Percentiles rank a stretch among this genome's conserved stretches.
phyloP scores from a whole-genome alignment of 768 basidiomycete genomes.

The Tylopilus subfusipes region DNA sequence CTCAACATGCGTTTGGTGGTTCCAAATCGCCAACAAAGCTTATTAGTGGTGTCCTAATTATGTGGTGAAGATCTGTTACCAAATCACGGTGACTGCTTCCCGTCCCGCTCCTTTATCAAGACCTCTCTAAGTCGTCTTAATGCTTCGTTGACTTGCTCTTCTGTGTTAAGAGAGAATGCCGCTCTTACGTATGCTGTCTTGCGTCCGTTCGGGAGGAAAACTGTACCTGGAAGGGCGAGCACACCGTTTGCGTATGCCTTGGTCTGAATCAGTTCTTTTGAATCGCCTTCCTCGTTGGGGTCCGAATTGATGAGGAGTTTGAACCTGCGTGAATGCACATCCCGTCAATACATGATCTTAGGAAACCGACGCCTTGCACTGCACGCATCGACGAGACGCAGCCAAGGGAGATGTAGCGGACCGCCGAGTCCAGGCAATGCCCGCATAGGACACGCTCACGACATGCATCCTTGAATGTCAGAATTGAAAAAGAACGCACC shows the following conservation, averaged over 20 bases:
- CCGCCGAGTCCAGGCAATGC: neutral
- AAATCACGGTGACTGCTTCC: slow-evolving; percentile 1
- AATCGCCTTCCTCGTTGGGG: slow-evolving; percentile 52
- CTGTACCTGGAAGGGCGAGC: slow-evolving; percentile 83
- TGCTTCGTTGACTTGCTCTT: slow-evolving; percentile 71
- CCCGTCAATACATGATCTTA: slow-evolving; percentile 18
- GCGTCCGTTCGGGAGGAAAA: slow-evolving; percentile 71
- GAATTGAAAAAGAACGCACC: slow-evolving; percentile 41
- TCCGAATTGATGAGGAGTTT: slow-evolving; percentile 50
- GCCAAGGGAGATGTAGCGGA: neutral
- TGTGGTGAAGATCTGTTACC: slow-evolving; percentile 2
- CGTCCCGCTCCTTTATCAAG: slow-evolving; percentile 25
- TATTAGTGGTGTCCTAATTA: slow-evolving; percentile 4
- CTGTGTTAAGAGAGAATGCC: slow-evolving; percentile 67
- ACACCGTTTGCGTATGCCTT: slow-evolving; percentile 79
- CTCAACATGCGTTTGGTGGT: neutral
- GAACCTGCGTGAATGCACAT: slow-evolving; percentile 48
- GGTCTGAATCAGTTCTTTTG: slow-evolving; percentile 65
- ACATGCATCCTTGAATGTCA: slow-evolving; percentile 6
- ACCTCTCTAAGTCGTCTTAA: slow-evolving; percentile 55
- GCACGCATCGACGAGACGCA: slow-evolving; percentile 2
- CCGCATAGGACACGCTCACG: slow-evolving; percentile 1
- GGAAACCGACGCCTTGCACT: slow-evolving; percentile 1
- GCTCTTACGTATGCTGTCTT: slow-evolving; percentile 77
- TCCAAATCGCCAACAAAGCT: neutral